phyloP scores from a whole-genome alignment of 805 yeast genomes.

The Saccharomycopsis lassenensis region DNA sequence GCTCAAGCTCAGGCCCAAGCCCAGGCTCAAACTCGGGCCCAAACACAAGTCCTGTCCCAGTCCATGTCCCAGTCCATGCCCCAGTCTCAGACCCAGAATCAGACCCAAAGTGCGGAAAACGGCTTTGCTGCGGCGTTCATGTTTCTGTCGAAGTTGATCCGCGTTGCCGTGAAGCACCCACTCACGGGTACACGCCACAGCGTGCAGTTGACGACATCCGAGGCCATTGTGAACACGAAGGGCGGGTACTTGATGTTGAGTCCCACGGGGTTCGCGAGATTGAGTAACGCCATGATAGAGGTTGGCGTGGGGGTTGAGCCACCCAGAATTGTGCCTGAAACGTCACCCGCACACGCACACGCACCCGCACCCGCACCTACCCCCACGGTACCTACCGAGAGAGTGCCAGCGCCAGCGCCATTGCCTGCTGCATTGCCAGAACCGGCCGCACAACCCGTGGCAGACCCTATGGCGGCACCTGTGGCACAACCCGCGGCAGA shows the following conservation, averaged over 20 bases:
- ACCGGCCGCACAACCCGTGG: not conserved
- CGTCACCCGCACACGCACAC: no score
- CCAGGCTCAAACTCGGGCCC: not conserved
- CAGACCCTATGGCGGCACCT: no score
- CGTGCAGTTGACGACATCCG: conserved; percentile 21
- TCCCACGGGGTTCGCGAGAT: conserved; percentile 22
- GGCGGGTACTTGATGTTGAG: conserved; percentile 23
- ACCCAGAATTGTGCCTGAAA: conserved; percentile 19
- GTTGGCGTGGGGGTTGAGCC: conserved; percentile 18
- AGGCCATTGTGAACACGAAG: conserved; percentile 20
- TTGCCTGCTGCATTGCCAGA: conserved; percentile 1
- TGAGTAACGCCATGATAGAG: no score
- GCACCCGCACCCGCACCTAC: not conserved
- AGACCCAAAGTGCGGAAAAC: not conserved
- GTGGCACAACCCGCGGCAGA: no score
- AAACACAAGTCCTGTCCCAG: no score
- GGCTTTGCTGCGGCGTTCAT: conserved; percentile 3
- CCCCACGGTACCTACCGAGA: not conserved
- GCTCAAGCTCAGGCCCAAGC: not conserved
- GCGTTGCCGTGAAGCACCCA: conserved; percentile 16
- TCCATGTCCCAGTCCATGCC: no score
- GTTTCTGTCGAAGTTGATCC: conserved; percentile 5
- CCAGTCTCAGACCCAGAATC: no score
- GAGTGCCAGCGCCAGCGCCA: not conserved
- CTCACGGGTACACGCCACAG: conserved; percentile 14